Evolutionary conservation across 1,284 basidiomycete species (phyloP).

Genomic region (Butyriboletus appendiculatus): DNA sequence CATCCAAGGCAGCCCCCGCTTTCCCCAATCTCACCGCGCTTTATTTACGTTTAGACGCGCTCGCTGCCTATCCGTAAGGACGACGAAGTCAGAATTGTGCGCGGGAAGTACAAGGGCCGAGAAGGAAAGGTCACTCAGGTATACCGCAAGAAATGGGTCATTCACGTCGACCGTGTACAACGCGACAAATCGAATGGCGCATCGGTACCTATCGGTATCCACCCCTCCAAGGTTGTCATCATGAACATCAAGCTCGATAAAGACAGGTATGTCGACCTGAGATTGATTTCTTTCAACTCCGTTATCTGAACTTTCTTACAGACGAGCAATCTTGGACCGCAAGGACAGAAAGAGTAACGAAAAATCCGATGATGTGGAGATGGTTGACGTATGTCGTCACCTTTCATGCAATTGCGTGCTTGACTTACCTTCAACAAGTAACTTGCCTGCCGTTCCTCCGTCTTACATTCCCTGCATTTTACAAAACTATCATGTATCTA

Average conservation of each 20-base stretch:
- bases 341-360: constrained; percentile 72
- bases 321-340: constrained; percentile 79
- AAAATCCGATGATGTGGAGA: constrained; percentile 64
- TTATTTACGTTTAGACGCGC: constrained; percentile 59
- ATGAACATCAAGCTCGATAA: constrained; percentile 90
- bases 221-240: constrained; percentile 98
- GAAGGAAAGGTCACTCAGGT: constrained; percentile 98
- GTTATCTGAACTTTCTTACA: constrained; percentile 30
- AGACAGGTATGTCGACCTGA: constrained; percentile 58
- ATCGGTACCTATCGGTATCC: constrained; percentile 90
- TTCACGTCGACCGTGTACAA: constrained; percentile 97
- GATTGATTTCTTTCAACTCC: neutral
- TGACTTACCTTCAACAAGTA: constrained; percentile 21
- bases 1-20: neutral
- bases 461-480: constrained; percentile 35
- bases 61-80: constrained; percentile 97
- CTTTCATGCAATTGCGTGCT: constrained; percentile 12
- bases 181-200: constrained; percentile 99
- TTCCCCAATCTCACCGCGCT: neutral
- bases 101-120: constrained; percentile 96
- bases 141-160: constrained; percentile 99
- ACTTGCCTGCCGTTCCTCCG: constrained; percentile 20
- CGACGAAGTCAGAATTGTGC: constrained; percentile 96
- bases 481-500: constrained; percentile 58
- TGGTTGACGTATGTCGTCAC: constrained; percentile 64